Base-by-base conservation (phyloP, 2,329 filamentous ascomycete species). In the Aspergillus udagawae region DNA sequence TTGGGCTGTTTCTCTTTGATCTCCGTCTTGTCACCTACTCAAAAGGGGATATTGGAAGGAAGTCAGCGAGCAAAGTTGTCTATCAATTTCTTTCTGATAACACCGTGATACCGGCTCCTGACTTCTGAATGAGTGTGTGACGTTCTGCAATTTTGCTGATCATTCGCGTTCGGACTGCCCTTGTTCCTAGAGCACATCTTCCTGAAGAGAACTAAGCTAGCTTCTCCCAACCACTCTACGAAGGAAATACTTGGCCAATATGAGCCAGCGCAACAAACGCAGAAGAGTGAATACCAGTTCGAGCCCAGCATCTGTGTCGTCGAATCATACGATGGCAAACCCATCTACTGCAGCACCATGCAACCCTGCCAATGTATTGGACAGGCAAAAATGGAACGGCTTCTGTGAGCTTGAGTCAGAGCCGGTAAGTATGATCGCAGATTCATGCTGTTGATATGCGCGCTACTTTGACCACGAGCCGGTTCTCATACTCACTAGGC, bases 391-490 rank as follows among this genome's bases (percentile, higher is more conserved):
- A 7, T 79, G 77, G 79, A 74, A 74, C 63, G 79, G 79, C 17
- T 79, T 78, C 56, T 78, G 76, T 62, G 92, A 97, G 68, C 82
- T 97, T 51, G 92, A 96, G 74, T 96, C 91, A 6, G 92, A 97
- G 60, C 92, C 92, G 7, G 91, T 91, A 74, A 75, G 83, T 14
- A 14, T 45, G n/a, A 17, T 42, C 7, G 10, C 21, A 47, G 5
- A 69, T 50, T 9, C 14, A 44, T 3, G 28, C 14, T 41, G 2
- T 23, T 12, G 41, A 10, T 53, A 21, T 49, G 28, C 27, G 35
- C 27, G 12, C 4, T 12, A 21, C 21, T 23, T 28, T 32, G 12
- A 29, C 27, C 20, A 48, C 32, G 25, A 27, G 44, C 21, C 23
- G 20, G 21, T 32, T 56, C 28, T 45, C 35, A 49, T 38, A 25